Evolutionary conservation across 106 monocot species (phyloP).

Genomic region (Alisma plantagoaquatica): DNA sequence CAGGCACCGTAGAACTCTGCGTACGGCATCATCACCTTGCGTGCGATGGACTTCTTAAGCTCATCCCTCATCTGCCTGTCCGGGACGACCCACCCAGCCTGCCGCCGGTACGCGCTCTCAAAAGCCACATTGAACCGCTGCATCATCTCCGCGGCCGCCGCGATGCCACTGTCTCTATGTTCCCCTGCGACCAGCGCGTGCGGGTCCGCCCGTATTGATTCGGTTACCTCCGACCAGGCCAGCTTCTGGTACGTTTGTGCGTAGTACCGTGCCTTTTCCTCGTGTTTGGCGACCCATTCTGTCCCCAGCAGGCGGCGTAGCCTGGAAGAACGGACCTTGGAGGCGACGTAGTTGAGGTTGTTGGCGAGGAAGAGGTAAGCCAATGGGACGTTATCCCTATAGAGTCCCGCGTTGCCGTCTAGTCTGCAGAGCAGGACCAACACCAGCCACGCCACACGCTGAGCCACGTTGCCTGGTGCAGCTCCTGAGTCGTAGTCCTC

Average conservation of each 20-base stretch:
- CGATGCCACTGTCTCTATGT: too few species aligned
- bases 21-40: constrained; percentile 18
- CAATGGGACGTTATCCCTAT: constrained; percentile 20
- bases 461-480: too few species aligned
- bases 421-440: constrained; percentile 47
- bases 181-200: too few species aligned
- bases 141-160: constrained; percentile 3
- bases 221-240: constrained; percentile 20
- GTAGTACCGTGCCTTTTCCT: constrained; percentile 21
- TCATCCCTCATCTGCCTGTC: constrained; percentile 32
- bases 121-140: constrained; percentile 24
- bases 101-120: constrained; percentile 25
- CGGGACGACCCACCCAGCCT: constrained; percentile 32
- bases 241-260: constrained; percentile 13
- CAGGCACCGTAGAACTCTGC: constrained; percentile 19
- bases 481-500: not conserved
- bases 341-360: constrained; percentile 44
- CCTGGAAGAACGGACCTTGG: constrained; percentile 26
- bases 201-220: constrained; percentile 2
- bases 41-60: constrained; percentile 16
- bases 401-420: constrained; percentile 31
- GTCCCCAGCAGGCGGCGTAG: constrained; percentile 18
- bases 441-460: constrained; percentile 28
- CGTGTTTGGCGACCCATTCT: constrained; percentile 25
- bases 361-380: constrained; percentile 59